Base-by-base conservation (phyloP, 371 early-diverging fungal genomes). In the Syncephalastrum monosporum region DNA sequence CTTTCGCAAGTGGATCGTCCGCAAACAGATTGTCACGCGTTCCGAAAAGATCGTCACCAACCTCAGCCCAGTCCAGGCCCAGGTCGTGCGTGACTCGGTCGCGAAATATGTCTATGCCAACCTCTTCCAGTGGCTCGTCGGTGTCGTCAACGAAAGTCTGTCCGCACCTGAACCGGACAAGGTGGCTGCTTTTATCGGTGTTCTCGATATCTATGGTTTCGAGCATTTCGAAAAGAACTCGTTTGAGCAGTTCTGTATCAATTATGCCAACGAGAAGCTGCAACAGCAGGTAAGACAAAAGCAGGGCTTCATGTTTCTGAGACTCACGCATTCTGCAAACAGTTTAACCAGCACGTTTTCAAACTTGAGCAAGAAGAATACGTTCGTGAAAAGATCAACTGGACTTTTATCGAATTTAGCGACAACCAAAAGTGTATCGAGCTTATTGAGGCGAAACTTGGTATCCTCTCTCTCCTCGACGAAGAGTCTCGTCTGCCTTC, bases 231-330 rank as follows among this genome's bases (percentile, higher is more conserved):
- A 92, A 73, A 88, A 85, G 74, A 99, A 99, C 80, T 92, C 93
- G 10, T 99, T 97, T 70, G 99, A 99, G 71, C 98, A 99, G 79
- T 93, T 99, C 67, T 96, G 97, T 78, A 96, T 97, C 74, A 99
- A 93, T 83, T 97, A 88, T 75, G 95, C 95, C 59, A 97, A 91
- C 74, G 96, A 91, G 70, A 95, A 94, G 77, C 75, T 96, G 51
- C 96, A 99, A 77, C 97, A 98, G 67, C 93, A 79, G 57, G 65
- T 60, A 57, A 56, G 3, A 21, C 3, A n/a, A 24, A 33, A 23
- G n/a, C 21, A 21, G 16, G 23, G 12, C 13, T 42, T 5, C 13
- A 17, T 43, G 0, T 6, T n/a, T 5, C 12, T 13, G 3, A 13
- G 38, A 25, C 44, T 44, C 43, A 27, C 23, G 15, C 38, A 1